These are phyloP conservation scores for Pascua guehoae DNA, from an alignment of 1,284 basidiomycete genomes.

Conservation along the genomic window DNA sequence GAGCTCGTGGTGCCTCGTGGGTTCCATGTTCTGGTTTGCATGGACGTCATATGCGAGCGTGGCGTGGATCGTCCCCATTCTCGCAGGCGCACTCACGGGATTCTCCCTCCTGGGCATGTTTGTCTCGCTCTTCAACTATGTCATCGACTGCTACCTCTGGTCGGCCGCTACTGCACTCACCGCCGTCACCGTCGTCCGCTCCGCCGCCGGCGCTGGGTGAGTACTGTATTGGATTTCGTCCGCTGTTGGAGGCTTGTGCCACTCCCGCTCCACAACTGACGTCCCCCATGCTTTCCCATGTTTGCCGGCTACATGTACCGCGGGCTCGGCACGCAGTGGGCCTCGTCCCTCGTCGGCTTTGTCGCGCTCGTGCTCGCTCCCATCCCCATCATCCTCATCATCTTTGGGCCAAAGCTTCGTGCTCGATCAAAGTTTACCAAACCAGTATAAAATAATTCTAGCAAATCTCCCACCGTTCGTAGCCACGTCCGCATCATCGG, in stretches of 20 bases:
- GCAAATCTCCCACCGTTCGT: too few relatives aligned
- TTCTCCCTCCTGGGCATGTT: conserved; percentile 57
- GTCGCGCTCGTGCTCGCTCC: conserved; percentile 45
- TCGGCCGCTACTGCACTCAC: conserved; percentile 54
- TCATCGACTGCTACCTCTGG: conserved; percentile 56
- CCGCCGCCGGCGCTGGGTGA: conserved; percentile 50
- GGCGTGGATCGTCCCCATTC: conserved; percentile 50
- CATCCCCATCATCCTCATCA: conserved; percentile 50
- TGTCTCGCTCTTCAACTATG: conserved; percentile 51
- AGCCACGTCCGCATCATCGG: too few relatives aligned
- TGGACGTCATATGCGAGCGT: conserved; percentile 51
- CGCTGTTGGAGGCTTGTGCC: not conserved
- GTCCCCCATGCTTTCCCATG: conserved; percentile 36
- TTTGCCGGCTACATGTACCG: conserved; percentile 56
- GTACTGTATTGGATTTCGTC: not conserved
- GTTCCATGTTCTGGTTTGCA: conserved; percentile 50
- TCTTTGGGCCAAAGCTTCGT: conserved; percentile 52
- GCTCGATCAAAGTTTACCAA: conserved; percentile 46
- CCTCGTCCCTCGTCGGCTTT: conserved; percentile 43
- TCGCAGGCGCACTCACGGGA: conserved; percentile 51
- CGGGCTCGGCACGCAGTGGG: conserved; percentile 49
- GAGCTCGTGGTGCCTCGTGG: conserved; percentile 49
- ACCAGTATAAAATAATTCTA: too few relatives aligned
- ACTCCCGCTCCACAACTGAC: not conserved
- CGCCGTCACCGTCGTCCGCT: conserved; percentile 53